Base-by-base conservation (phyloP, 306 rosid genomes). In the Rosa persica region DNA sequence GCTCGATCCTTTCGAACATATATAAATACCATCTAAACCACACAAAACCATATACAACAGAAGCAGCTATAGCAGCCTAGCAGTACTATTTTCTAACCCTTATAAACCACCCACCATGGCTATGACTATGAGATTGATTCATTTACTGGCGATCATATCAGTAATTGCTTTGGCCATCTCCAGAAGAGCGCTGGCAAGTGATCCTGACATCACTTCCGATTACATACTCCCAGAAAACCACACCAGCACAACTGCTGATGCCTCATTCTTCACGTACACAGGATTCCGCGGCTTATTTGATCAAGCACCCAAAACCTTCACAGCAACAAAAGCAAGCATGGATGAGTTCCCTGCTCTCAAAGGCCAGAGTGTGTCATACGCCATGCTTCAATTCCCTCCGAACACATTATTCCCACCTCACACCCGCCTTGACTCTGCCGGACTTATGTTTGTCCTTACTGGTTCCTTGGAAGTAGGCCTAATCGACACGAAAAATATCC, bases 391-490 rank as follows among this genome's bases (percentile, higher is more conserved):
- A 1, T 68, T 75, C 15, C 80, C 83, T n/a, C 72, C 78, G 4
- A 74, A 25, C 67, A 5, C 68, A 0, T 13, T 48, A 52, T 52
- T 51, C 62, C 83, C 83, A 25, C 85, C 83, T 6, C 87, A 85
- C 67, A 75, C 81, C 25, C 88, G 74, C 48, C 73, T 58, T 0
- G 83, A 79, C 15, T 23, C 88, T 2, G 52, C 82, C 0, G 84
- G 85, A 80, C 80, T 86, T 39, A 71, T 83, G 68, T 78, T 81
- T 38, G 76, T 86, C 20, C 19, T 78, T 6, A 62, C 36, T 10
- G 87, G 82, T 0, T 13, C 64, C 15, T 61, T 86, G 20, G 82
- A 86, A 55, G 89, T 83, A 13, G 82, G 87, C 0, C 66, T 83
- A 12, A 76, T 83, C 8, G 82, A 86, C 69, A 51, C 84, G 2